phyloP scores from a whole-genome alignment of 2,329 filamentous ascomycete genomes.

The Monilinia aucupariae region DNA sequence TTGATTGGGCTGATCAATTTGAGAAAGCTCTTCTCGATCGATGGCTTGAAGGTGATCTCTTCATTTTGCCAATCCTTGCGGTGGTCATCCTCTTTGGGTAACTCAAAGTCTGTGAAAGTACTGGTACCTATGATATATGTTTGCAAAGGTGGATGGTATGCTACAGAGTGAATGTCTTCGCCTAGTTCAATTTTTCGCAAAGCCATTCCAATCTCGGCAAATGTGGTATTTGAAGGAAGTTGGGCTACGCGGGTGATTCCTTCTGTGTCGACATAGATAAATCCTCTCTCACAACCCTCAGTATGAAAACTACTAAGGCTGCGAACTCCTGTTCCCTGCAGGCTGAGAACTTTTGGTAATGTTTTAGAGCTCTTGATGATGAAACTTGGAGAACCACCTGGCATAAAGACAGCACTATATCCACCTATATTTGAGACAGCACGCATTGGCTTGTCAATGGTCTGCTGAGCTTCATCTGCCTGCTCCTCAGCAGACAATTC shows the following conservation, averaged over 20 bases:
- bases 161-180: slow-evolving; percentile 64
- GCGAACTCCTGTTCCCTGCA: slow-evolving; percentile 63
- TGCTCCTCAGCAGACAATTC: slow-evolving; percentile 45
- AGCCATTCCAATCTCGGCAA: slow-evolving; percentile 70
- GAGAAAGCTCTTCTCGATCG: slow-evolving; percentile 64
- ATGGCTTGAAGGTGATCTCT: slow-evolving; percentile 56
- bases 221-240: slow-evolving; percentile 60
- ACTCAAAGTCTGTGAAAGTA: slow-evolving; percentile 63
- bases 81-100: slow-evolving; percentile 83
- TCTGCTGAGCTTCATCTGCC: slow-evolving; percentile 44
- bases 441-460: slow-evolving; percentile 41
- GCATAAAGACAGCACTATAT: slow-evolving; percentile 76
- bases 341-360: slow-evolving; percentile 64
- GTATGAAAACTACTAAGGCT: slow-evolving; percentile 74
- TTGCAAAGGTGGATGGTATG: slow-evolving; percentile 69
- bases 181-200: slow-evolving; percentile 65
- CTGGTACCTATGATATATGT: slow-evolving; percentile 75
- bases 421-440: slow-evolving; percentile 59
- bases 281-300: slow-evolving; percentile 70
- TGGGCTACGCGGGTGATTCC: slow-evolving; percentile 70
- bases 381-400: slow-evolving; percentile 74
- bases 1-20: slow-evolving; percentile 73
- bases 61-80: slow-evolving; percentile 72
- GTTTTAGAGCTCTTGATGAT: slow-evolving; percentile 77
- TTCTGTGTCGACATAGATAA: slow-evolving; percentile 72